These are phyloP conservation scores for Xylaria sp. DNA, from an alignment of 2,329 filamentous ascomycete species.

Conservation along the genomic window DNA sequence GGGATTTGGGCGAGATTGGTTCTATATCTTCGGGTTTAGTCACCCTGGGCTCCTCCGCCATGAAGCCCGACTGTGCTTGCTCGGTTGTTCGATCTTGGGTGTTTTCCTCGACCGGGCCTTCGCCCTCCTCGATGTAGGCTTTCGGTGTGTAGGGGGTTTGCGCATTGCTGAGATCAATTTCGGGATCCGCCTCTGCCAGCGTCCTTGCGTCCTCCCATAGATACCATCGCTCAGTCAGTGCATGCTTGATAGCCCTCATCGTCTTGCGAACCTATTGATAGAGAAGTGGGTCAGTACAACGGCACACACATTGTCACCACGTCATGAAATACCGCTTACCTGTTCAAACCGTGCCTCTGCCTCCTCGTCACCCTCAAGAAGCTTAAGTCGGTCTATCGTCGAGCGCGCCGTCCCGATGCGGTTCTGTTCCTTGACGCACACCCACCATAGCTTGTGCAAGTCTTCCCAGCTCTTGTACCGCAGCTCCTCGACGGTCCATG, in stretches of 20 bases:
- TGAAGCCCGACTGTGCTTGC: constrained; percentile 30
- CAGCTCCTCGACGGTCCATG: constrained; percentile 87
- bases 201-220: constrained; percentile 81
- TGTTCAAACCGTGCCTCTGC: constrained; percentile 65
- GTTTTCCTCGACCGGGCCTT: constrained; percentile 44
- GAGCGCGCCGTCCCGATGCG: constrained; percentile 79
- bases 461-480: constrained; percentile 93
- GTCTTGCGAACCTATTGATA: constrained; percentile 74
- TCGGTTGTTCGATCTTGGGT: constrained; percentile 27
- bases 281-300: constrained; percentile 8
- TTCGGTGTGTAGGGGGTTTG: constrained; percentile 62
- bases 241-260: constrained; percentile 83
- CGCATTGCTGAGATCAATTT: constrained; percentile 68
- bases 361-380: constrained; percentile 65
- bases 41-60: constrained; percentile 30
- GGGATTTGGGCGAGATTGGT: constrained; percentile 25
- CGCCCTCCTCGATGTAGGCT: constrained; percentile 47
- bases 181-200: constrained; percentile 72
- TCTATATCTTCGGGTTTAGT: constrained; percentile 24
- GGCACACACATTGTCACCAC: not conserved
- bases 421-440: constrained; percentile 91
- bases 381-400: constrained; percentile 73
- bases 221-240: constrained; percentile 88
- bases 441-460: constrained; percentile 92
- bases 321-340: constrained; percentile 58